Base-by-base conservation (phyloP, 2,329 filamentous ascomycete genomes). In the Whalleya microplaca region DNA sequence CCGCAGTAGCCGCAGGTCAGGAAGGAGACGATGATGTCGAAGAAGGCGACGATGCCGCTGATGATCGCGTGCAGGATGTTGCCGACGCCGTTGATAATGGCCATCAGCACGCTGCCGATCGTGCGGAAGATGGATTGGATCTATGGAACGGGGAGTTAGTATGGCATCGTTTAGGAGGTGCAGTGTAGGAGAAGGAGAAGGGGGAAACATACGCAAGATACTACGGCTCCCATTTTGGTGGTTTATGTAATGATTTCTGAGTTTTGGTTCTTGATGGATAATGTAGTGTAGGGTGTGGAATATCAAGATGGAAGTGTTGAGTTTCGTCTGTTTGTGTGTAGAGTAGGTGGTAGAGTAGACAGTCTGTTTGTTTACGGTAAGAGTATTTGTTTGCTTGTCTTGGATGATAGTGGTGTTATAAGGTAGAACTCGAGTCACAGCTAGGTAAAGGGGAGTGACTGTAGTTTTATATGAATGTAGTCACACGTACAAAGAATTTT, bases 181-280 rank as follows among this genome's bases (percentile, higher is more conserved):
- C n/a, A n/a, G n/a, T n/a, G n/a, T n/a, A 10, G 12, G 21, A 14
- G 8, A 20, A 32, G 21, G n/a, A 52, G 12, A 40, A 51, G 14
- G 51, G 21, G 49, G 37, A 20, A 49, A 83, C 89, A 70, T 90
- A 94, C 90, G 72, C 90, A 93, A 73, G 90, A 93, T 65, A 92
- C 80, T 70, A 95, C 87, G 75, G 88, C 90, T 78, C 91, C 91
- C 91, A 95, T 94, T 66, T 74, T 87, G 75, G 68, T 51, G 58
- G 65, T 68, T 61, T 51, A 40, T 56, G 49, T 23, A 53, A 32
- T 37, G 37, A 14, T 52, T 46, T 42, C 32, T 48, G 48, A 49
- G 16, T 18, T 55, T 53, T 41, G 8, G 18, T 43, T 43, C 37
- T 40, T 48, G 51, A 46, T 55, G 19, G n/a, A n/a, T 47, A 21